phyloP scores from a whole-genome alignment of 768 basidiomycete genomes.

The Pleurotus platypus region DNA sequence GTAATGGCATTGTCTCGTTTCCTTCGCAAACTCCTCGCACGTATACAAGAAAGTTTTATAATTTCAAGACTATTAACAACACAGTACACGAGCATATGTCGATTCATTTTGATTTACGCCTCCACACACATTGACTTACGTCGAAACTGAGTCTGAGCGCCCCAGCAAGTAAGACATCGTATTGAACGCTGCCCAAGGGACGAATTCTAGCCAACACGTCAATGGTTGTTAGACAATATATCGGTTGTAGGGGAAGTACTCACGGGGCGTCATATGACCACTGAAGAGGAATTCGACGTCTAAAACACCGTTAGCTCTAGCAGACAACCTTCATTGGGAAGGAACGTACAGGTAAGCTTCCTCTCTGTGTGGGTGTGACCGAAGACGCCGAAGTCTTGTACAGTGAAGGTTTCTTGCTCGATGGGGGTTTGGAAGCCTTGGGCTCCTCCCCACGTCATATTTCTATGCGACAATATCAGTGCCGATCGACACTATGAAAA shows the following conservation, averaged over 20 bases:
- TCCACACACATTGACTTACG: slow-evolving; percentile 9
- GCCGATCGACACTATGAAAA: neutral
- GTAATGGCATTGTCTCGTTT: no score
- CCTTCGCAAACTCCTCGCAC: no score
- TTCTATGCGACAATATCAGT: slow-evolving; percentile 20
- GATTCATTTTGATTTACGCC: no score
- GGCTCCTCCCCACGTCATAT: slow-evolving; percentile 50
- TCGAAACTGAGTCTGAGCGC: slow-evolving; percentile 43
- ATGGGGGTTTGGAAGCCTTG: slow-evolving; percentile 72
- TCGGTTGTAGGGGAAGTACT: slow-evolving; percentile 8
- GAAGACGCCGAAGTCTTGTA: slow-evolving; percentile 60
- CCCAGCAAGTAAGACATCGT: slow-evolving; percentile 40
- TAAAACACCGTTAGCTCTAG: slow-evolving; percentile 15
- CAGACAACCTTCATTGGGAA: neutral
- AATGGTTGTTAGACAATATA: no score
- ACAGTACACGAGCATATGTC: no score
- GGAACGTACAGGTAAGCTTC: slow-evolving; percentile 53
- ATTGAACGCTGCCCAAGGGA: slow-evolving; percentile 45
- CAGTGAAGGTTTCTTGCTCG: slow-evolving; percentile 52
- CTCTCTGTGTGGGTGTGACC: slow-evolving; percentile 63
- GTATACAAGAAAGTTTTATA: no score
- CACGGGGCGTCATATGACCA: slow-evolving; percentile 60
- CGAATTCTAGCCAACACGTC: slow-evolving; percentile 32
- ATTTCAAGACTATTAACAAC: no score
- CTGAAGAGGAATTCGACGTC: slow-evolving; percentile 57